Base-by-base conservation (phyloP, 768 basidiomycete species). In the Macrolepiota albuminosa region DNA sequence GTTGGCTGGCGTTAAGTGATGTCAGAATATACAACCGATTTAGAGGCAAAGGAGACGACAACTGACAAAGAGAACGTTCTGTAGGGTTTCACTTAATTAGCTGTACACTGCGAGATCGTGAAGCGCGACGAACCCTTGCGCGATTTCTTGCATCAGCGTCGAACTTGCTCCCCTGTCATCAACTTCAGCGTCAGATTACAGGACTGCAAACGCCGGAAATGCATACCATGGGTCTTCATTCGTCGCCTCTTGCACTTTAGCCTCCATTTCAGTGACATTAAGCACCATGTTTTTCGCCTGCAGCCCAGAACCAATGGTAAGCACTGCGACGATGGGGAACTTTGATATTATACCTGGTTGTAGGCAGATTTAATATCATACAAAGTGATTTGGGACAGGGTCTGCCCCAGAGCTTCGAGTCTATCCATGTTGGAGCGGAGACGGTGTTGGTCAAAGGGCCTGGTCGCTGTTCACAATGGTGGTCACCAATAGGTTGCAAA, bases 51-150 rank as follows among this genome's bases (percentile, higher is more conserved):
- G 55, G 29, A n/a, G 5, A 26, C 26, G 45, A 14, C 26, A 8
- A 75, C 91, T 73, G 71, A 97, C 95, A 95, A 98, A 70, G 94
- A 96, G 73, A 96, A 95, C n/a, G 96, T 98, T 65, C 95, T 97
- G 53, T 58, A 26, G 48, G 33, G 31, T 47, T 43, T 26, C 11
- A 13, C 3, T 24, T 36, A 36, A n/a, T 59, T 40, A 60, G 53
- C 37, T 8, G 2, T 51, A 5, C 34, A 29, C 26, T 8, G 6
- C 2, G 29, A 33, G 37, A 13, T 48, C 48, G 34, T 7, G 39
- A 34, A 54, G 42, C 13, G 10, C 21, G 18, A 68, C 68, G 37
- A 67, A 96, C 95, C 91, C 93, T 82, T 94, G 90, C 13, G 97
- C 95, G 64, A 99, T 98, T 67, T 98, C 95, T 70, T 94, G 91